Conservation (phyloP, 2,329 filamentous ascomycete genomes). For the Ophiocordyceps unilateralis region DNA sequence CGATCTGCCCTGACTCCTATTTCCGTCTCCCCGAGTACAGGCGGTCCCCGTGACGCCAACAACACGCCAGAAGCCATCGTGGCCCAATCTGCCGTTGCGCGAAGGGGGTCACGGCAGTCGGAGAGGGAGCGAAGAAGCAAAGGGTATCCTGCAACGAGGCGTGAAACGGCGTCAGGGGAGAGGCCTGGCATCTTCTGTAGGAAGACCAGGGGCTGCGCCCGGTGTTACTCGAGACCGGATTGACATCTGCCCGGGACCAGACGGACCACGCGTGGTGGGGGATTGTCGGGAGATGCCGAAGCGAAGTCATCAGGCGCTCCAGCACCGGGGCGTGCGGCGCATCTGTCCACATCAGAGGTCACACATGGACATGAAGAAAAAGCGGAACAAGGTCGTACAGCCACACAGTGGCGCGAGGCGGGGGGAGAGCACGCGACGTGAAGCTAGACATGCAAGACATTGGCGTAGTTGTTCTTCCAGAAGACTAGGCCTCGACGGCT, state of each 20-base stretch:
- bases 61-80: too few species aligned
- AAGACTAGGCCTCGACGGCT: not conserved
- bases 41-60: too few species aligned
- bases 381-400: not conserved
- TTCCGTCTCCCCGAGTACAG: too few species aligned
- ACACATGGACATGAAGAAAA: not conserved
- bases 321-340: not conserved
- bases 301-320: not conserved
- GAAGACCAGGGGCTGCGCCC: conserved; percentile 4
- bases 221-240: conserved; percentile 6
- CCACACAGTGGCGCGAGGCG: not conserved
- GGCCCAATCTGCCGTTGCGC: not conserved
- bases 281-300: conserved; percentile 4
- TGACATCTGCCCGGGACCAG: conserved; percentile 3
- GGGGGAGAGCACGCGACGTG: not conserved
- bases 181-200: conserved; percentile 2
- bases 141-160: conserved; percentile 4
- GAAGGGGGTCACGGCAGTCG: not conserved
- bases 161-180: conserved; percentile 5
- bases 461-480: not conserved
- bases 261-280: not conserved
- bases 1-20: not conserved
- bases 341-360: too few species aligned
- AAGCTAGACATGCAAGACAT: conserved; percentile 1
- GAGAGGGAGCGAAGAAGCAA: too few species aligned